Conservation (phyloP, 768 basidiomycete genomes). For the Tricholoma flavovirens region DNA sequence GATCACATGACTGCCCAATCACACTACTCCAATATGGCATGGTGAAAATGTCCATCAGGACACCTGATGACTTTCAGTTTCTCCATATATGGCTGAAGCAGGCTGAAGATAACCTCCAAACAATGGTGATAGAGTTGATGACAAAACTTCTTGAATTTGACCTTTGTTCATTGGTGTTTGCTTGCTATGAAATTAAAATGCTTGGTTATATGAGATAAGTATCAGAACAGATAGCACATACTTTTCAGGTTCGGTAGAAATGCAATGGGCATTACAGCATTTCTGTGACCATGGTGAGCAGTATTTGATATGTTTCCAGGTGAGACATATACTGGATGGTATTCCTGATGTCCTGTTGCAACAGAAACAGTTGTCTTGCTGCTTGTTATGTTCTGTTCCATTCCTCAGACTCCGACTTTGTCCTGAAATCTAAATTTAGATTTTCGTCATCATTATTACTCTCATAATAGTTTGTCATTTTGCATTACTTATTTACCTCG, state of each 20-base stretch:
- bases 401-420: too few species aligned
- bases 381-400: conserved; percentile 28
- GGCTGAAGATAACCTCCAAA: neutral
- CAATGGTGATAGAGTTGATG: conserved; percentile 13
- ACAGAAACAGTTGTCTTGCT: conserved; percentile 39
- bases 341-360: too few species aligned
- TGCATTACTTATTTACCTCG: too few species aligned
- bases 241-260: conserved; percentile 32
- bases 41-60: too few species aligned
- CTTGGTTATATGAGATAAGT: neutral
- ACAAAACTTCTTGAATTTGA: conserved; percentile 15
- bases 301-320: conserved; percentile 24
- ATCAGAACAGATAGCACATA: conserved; percentile 15
- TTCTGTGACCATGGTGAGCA: conserved; percentile 22
- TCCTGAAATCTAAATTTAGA: too few species aligned
- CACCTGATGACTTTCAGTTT: neutral
- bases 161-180: conserved; percentile 7
- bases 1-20: too few species aligned
- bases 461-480: too few species aligned
- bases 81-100: neutral
- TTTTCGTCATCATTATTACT: too few species aligned
- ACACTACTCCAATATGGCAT: too few species aligned
- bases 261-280: conserved; percentile 21
- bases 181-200: too few species aligned
- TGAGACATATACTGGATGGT: too few species aligned